phyloP scores from a whole-genome alignment of 2,329 filamentous ascomycete genomes.

The Talaromyces atroroseus region DNA sequence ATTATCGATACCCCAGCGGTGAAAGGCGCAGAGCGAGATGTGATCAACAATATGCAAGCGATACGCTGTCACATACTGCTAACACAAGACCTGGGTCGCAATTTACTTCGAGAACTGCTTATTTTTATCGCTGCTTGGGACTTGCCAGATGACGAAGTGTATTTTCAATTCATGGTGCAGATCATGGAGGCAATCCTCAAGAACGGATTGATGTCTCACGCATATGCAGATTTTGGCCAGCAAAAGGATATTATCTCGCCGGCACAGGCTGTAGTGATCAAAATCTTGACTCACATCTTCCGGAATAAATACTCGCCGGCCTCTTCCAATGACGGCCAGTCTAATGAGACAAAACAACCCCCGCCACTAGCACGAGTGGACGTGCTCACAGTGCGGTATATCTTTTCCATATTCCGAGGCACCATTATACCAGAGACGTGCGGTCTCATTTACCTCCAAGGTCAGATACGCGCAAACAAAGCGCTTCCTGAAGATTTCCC shows the following conservation, averaged over 20 bases:
- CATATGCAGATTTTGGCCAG: constrained; percentile 85
- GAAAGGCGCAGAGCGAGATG: constrained; percentile 57
- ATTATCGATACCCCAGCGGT: constrained; percentile 75
- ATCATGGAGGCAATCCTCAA: constrained; percentile 91
- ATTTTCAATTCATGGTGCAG: constrained; percentile 94
- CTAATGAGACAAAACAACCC: constrained; percentile 55
- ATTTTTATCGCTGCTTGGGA: constrained; percentile 98
- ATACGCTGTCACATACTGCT: constrained; percentile 85
- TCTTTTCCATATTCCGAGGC: constrained; percentile 86
- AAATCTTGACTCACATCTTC: constrained; percentile 86
- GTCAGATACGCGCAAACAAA: constrained; percentile 73
- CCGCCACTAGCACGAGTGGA: constrained; percentile 51
- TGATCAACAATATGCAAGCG: constrained; percentile 73
- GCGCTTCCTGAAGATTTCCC: constrained; percentile 82
- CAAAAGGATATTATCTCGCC: constrained; percentile 95
- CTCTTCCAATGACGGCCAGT: constrained; percentile 43
- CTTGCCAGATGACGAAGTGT: constrained; percentile 83
- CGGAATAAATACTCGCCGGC: constrained; percentile 54
- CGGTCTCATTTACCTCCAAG: constrained; percentile 89
- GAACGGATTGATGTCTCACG: constrained; percentile 82
- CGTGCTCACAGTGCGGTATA: constrained; percentile 71
- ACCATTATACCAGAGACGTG: constrained; percentile 92
- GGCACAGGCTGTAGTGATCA: constrained; percentile 86
- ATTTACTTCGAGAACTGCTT: constrained; percentile 79
- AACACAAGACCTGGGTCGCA: constrained; percentile 83